These are phyloP conservation scores for Tuber borchii DNA, from an alignment of 495 filamentous ascomycete species.

Conservation along the genomic window DNA sequence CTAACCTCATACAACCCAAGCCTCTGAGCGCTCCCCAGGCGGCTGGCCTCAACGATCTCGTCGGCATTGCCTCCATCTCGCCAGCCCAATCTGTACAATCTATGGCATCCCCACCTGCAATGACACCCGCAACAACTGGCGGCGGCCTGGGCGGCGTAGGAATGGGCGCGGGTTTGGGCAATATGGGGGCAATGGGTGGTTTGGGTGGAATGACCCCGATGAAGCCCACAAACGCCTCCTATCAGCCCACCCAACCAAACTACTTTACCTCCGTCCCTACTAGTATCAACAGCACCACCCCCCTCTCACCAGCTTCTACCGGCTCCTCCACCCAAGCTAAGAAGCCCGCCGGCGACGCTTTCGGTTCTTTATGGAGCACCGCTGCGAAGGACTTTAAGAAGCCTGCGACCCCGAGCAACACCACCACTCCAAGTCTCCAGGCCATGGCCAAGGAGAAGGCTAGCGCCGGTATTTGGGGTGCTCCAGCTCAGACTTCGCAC, in stretches of 20 bases:
- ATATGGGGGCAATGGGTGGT: slow-evolving; percentile 16
- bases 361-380: slow-evolving; percentile 75
- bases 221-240: slow-evolving; percentile 56
- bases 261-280: slow-evolving; percentile 80
- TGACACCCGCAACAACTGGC: slow-evolving; percentile 46
- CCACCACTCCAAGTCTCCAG: slow-evolving; percentile 69
- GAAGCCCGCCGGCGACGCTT: slow-evolving; percentile 64
- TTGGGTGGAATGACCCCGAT: slow-evolving; percentile 44
- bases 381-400: slow-evolving; percentile 78
- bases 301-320: slow-evolving; percentile 43
- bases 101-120: slow-evolving; percentile 51
- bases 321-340: slow-evolving; percentile 45
- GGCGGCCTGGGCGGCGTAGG: slow-evolving; percentile 13
- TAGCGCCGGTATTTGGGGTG: slow-evolving; percentile 86
- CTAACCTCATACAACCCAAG: slow-evolving; percentile 66
- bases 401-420: slow-evolving; percentile 52
- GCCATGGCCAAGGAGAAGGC: slow-evolving; percentile 95
- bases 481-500: slow-evolving; percentile 45
- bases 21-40: slow-evolving; percentile 74
- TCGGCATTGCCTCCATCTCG: slow-evolving; percentile 64
- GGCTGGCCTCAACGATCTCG: slow-evolving; percentile 69
- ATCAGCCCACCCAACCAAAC: slow-evolving; percentile 75
- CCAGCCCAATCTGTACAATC: slow-evolving; percentile 50
- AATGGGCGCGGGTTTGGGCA: slow-evolving; percentile 4
- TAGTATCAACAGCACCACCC: slow-evolving; percentile 30